Conservation (phyloP, 352 stramenopile species). For the Pythium monospermum region DNA sequence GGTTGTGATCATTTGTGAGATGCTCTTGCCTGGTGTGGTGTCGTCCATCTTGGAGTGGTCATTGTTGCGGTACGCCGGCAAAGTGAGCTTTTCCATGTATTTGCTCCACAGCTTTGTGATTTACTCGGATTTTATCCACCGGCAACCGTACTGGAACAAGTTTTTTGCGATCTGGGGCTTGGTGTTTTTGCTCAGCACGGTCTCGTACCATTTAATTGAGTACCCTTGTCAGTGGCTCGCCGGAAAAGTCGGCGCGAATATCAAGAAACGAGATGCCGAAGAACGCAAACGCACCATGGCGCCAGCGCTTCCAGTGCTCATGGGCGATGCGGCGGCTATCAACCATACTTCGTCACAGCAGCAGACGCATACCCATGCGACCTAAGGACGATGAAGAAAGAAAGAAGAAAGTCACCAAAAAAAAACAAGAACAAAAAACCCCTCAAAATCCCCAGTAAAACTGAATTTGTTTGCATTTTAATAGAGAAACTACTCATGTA, state of each 20-base stretch:
- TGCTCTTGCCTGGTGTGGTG: conserved; percentile 29
- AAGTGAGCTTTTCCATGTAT: conserved; percentile 48
- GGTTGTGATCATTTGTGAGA: conserved; percentile 31
- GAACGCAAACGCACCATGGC: not conserved
- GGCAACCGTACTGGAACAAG: conserved; percentile 30
- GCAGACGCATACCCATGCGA: too few species aligned
- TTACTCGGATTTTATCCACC: conserved; percentile 22
- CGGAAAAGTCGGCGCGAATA: not conserved
- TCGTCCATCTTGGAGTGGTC: conserved; percentile 37
- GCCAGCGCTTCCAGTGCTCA: not conserved
- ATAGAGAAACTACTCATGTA: too few species aligned
- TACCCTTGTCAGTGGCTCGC: conserved; percentile 21
- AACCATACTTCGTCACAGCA: not conserved
- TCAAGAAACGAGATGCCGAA: not conserved
- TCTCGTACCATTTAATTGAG: conserved; percentile 32
- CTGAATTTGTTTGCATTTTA: too few species aligned
- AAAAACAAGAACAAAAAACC: too few species aligned
- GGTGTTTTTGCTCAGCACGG: conserved; percentile 24
- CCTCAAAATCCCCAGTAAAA: too few species aligned
- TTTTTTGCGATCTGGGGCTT: conserved; percentile 29
- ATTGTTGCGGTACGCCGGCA: conserved; percentile 33
- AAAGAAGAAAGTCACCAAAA: too few species aligned
- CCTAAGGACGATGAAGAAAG: too few species aligned
- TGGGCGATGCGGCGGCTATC: not conserved
- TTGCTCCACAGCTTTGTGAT: conserved; percentile 39